Base-by-base conservation (phyloP, 2,329 filamentous ascomycete species). In the Colletotrichum sojae region DNA sequence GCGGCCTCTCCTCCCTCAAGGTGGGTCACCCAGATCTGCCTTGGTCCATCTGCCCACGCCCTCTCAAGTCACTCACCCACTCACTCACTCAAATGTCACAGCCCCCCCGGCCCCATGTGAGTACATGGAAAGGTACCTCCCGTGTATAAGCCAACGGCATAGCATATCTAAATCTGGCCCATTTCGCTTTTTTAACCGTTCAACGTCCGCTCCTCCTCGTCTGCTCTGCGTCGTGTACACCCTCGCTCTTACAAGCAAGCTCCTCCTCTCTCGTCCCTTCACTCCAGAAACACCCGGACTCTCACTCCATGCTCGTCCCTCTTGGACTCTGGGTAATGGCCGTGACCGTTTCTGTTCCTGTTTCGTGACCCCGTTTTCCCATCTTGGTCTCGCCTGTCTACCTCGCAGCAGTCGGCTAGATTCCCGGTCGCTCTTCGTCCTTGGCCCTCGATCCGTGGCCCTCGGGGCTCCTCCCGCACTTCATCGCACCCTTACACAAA, bases 241-340 rank as follows among this genome's bases (percentile, higher is more conserved):
- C 40, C 63, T 67, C 59, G 57, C 53, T 63, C 67, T 68, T 53
- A 70, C 67, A 70, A 62, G 52, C 31, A 36, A 36, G 31, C 31
- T 36, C 31, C 31, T 36, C 4, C 31, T 31, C 52, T 52, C 60
- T 62, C 66, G 63, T 63, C 62, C 49, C 66, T 69, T 70, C 61
- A 25, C 54, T 66, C 63, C 56, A 70, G 63, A 58, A 70, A 70
- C 67, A 63, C 67, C 64, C 67, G 64, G 67, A 67, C 64, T 68
- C 49, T 51, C 57, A 49, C 49, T 68, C 67, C 63, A 68, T 70
- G 67, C 69, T 71, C 66, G 66, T 65, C 61, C 69, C 61, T 57
- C 60, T 63, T 61, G 67, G 61, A 67, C 52, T 67, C 67, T 71
- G 61, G 69, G 67, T 71, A 66, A 71, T 71, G 69, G 67, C 69